Percentiles rank a stretch among this genome's conserved stretches.
phyloP scores from a whole-genome alignment of 2,329 filamentous ascomycete genomes.

The Penicillium nordicum region DNA sequence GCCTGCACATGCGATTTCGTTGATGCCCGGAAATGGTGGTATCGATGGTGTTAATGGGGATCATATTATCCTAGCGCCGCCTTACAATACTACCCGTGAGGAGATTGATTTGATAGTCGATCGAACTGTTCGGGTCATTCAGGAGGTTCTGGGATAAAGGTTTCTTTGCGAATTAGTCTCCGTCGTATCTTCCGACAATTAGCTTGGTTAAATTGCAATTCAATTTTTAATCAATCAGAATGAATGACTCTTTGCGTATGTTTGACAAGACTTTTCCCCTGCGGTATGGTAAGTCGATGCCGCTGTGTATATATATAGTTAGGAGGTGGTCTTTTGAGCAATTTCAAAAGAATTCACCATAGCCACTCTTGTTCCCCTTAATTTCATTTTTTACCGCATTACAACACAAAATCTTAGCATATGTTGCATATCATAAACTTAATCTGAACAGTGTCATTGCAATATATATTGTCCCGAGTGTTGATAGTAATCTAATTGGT shows the following conservation, averaged over 20 bases:
- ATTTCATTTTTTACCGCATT: too few relatives aligned
- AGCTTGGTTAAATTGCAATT: not conserved
- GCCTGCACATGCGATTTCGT: slow-evolving; percentile 43
- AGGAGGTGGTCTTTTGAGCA: not conserved
- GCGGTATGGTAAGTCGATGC: too few relatives aligned
- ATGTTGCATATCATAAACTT: not conserved
- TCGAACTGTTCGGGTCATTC: slow-evolving; percentile 41
- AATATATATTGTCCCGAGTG: not conserved
- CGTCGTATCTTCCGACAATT: not conserved
- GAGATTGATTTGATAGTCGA: slow-evolving; percentile 52
- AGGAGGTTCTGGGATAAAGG: slow-evolving; percentile 28
- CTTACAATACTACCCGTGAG: slow-evolving; percentile 49
- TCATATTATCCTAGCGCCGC: slow-evolving; percentile 53
- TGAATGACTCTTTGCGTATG: not conserved
- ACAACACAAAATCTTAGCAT: not conserved
- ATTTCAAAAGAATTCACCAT: not conserved
- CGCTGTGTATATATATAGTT: not conserved
- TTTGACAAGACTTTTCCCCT: not conserved
- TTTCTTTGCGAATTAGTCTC: not conserved
- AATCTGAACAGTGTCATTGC: not conserved
- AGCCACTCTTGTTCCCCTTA: not conserved
- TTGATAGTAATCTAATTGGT: not conserved
- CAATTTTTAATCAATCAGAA: too few relatives aligned
- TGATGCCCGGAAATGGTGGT: slow-evolving; percentile 53
- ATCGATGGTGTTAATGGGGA: slow-evolving; percentile 52